Evolutionary conservation across 2,329 filamentous ascomycete genomes (phyloP).

Genomic region (Venturia aucupariae): DNA sequence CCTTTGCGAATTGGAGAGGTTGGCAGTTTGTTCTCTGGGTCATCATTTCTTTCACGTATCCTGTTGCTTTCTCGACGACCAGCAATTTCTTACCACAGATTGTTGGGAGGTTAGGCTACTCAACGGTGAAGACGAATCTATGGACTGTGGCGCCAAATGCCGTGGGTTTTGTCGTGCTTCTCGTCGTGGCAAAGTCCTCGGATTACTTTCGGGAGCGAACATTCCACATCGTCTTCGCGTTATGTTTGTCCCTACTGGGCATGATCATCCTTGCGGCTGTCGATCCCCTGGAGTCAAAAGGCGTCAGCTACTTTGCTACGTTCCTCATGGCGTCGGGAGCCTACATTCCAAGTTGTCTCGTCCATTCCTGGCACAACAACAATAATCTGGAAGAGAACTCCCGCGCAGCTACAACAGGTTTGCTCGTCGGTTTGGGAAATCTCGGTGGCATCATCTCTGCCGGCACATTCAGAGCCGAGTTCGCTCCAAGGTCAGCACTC

Average conservation of each 20-base stretch:
- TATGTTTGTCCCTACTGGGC: conserved; percentile 20
- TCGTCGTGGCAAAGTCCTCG: conserved; percentile 28
- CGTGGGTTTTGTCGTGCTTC: conserved; percentile 4
- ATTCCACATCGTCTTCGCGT: conserved; percentile 32
- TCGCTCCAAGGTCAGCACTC: conserved; percentile 29
- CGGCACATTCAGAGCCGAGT: conserved; percentile 39
- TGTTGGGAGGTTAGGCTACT: conserved; percentile 56
- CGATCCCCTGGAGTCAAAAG: conserved; percentile 33
- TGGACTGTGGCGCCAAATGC: conserved; percentile 4
- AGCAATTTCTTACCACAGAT: conserved; percentile 48
- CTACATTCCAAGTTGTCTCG: conserved; percentile 28
- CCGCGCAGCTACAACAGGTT: conserved; percentile 39
- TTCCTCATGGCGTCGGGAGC: conserved; percentile 39
- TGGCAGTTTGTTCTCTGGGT: conserved; percentile 19
- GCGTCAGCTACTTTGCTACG: conserved; percentile 41
- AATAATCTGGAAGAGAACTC: conserved; percentile 43
- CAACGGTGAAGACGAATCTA: conserved; percentile 45
- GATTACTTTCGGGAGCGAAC: conserved; percentile 39
- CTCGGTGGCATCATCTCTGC: conserved; percentile 38
- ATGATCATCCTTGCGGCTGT: conserved; percentile 37
- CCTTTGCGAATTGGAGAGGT: conserved; percentile 21
- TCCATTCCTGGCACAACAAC: conserved; percentile 44
- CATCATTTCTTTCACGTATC: conserved; percentile 30
- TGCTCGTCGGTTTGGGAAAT: conserved; percentile 41
- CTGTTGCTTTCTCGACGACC: background rate